These are phyloP conservation scores for Sarcomyxa edulis DNA, from an alignment of 768 basidiomycete species.

Conservation along the genomic window DNA sequence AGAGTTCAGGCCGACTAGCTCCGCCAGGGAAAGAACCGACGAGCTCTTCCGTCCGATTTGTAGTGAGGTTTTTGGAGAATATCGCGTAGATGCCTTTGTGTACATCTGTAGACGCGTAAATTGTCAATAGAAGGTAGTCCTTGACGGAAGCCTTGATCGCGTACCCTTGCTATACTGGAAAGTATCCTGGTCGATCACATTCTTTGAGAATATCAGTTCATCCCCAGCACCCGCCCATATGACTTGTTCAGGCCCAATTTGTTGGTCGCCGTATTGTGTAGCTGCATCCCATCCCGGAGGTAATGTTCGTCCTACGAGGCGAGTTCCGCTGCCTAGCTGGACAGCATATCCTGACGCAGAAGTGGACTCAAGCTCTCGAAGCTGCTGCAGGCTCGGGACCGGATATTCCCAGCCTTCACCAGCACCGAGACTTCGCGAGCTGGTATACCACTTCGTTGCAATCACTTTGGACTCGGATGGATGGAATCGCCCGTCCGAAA, in stretches of 20 bases:
- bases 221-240: conserved; percentile 59
- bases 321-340: conserved; percentile 40
- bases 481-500: conserved; percentile 68
- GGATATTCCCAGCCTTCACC: conserved; percentile 71
- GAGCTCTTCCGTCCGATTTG: conserved; percentile 42
- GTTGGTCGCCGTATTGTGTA: conserved; percentile 58
- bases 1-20: conserved; percentile 69
- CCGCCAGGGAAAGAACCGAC: conserved; percentile 61
- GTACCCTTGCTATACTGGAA: conserved; percentile 67
- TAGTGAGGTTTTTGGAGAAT: conserved; percentile 60
- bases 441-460: conserved; percentile 79
- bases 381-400: conserved; percentile 38
- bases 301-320: conserved; percentile 49
- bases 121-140: neutral
- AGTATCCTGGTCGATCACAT: conserved; percentile 42
- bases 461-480: conserved; percentile 56
- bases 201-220: conserved; percentile 60
- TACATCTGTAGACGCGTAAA: conserved; percentile 43
- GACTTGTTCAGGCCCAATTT: conserved; percentile 70
- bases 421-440: conserved; percentile 56
- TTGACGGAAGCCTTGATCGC: neutral
- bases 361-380: conserved; percentile 13
- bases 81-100: conserved; percentile 70
- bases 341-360: no score
- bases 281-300: conserved; percentile 54